These are phyloP conservation scores for Sarocladiaceae sp. DNA, from an alignment of 2,329 filamentous ascomycete species.

Conservation along the genomic window DNA sequence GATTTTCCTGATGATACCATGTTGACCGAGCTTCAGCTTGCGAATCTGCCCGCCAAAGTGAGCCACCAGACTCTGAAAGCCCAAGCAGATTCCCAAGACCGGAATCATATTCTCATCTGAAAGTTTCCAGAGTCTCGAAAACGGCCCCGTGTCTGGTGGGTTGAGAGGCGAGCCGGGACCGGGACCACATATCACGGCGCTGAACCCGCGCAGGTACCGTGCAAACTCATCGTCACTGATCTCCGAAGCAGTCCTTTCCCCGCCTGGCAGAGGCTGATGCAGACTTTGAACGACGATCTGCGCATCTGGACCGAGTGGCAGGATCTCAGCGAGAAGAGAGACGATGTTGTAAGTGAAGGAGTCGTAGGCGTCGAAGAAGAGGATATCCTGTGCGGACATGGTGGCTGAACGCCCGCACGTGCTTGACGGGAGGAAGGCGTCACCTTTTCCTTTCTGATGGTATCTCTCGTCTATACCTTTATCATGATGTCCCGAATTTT, in stretches of 20 bases:
- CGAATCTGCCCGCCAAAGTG: slow-evolving; percentile 61
- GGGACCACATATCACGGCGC: slow-evolving; percentile 84
- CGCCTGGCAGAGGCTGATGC: slow-evolving; percentile 14
- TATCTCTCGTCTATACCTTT: not conserved
- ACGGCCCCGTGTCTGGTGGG: slow-evolving; percentile 73
- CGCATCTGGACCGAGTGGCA: slow-evolving; percentile 54
- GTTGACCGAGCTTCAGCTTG: slow-evolving; percentile 64
- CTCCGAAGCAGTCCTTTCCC: slow-evolving; percentile 42
- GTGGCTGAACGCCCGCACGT: slow-evolving; percentile 9
- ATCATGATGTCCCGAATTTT: too few species aligned
- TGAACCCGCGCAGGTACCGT: slow-evolving; percentile 52
- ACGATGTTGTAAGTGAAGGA: slow-evolving; percentile 96
- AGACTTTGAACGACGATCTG: slow-evolving; percentile 32
- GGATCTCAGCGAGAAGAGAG: slow-evolving; percentile 64
- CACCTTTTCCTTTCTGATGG: not conserved
- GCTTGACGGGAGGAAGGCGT: not conserved
- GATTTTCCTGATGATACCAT: slow-evolving; percentile 72
- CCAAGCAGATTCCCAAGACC: slow-evolving; percentile 81
- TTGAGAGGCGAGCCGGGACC: slow-evolving; percentile 77
- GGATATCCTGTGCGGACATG: slow-evolving; percentile 42
- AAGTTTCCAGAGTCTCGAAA: slow-evolving; percentile 68
- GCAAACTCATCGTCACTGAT: slow-evolving; percentile 34
- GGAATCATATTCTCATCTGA: slow-evolving; percentile 56
- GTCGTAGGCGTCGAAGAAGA: slow-evolving; percentile 94
- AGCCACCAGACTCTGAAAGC: slow-evolving; percentile 75